A percentile compares a stretch with the other conserved stretches of the same genome.
These are phyloP conservation scores for Beauveria scarabaeidicola DNA, from an alignment of 2,329 filamentous ascomycete genomes.

Conservation along the genomic window DNA sequence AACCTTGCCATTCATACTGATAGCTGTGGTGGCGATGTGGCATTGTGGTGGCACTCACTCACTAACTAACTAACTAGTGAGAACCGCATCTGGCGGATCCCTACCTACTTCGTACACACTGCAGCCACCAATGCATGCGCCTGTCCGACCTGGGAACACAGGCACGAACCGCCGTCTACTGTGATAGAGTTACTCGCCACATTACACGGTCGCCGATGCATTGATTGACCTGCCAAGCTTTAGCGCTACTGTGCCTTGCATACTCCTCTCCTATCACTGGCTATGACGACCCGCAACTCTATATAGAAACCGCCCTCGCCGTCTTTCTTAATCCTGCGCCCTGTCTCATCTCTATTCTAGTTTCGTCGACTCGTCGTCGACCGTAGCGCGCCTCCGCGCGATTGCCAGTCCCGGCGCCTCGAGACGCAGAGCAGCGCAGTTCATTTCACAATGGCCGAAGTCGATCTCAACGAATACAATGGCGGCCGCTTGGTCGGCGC, in stretches of 20 bases:
- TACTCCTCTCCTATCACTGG: background rate
- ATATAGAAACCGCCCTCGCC: conserved; percentile 7
- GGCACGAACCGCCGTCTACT: background rate
- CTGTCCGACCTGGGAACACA: background rate
- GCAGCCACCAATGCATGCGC: background rate
- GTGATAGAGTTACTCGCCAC: conserved; percentile 4
- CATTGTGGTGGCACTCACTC: background rate
- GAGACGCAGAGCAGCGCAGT: background rate
- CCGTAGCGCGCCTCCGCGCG: background rate
- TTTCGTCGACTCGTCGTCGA: background rate
- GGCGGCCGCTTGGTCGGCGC: conserved; percentile 28
- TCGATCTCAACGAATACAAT: conserved; percentile 31
- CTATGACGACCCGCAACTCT: conserved; percentile 6
- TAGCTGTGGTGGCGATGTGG: background rate
- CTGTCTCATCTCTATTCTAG: background rate
- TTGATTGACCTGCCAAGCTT: conserved; percentile 6
- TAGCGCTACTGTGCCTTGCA: background rate
- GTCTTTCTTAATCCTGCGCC: background rate
- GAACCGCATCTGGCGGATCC: conserved; percentile 4
- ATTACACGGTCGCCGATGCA: conserved; percentile 4
- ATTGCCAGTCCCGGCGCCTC: background rate
- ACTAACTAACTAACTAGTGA: background rate
- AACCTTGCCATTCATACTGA: background rate
- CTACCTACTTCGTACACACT: background rate
- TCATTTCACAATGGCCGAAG: conserved; percentile 15